Evolutionary conservation across 2,329 filamentous ascomycete genomes (phyloP).

Genomic region (Aspergillus carbonarius): DNA sequence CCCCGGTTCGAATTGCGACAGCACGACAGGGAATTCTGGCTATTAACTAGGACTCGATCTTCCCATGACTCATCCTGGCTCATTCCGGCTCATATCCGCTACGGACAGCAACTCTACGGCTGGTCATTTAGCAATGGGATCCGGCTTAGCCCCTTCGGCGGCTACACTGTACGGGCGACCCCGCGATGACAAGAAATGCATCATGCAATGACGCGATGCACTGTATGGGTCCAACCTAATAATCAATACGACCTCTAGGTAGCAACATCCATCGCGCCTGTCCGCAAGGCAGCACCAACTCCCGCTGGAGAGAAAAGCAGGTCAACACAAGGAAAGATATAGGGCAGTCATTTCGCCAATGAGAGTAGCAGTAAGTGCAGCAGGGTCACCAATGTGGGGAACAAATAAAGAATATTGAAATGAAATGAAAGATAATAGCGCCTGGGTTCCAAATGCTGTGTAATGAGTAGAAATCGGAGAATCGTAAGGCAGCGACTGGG

Average conservation of each 20-base stretch:
- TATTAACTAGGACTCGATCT: neutral
- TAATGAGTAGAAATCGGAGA: slow-evolving; percentile 19
- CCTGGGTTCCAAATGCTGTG: slow-evolving; percentile 34
- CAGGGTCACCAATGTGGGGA: slow-evolving; percentile 1
- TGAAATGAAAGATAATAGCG: slow-evolving; percentile 21
- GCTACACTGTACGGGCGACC: neutral
- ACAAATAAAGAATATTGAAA: neutral
- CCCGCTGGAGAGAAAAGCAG: slow-evolving; percentile 33
- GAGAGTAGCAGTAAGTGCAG: slow-evolving; percentile 12
- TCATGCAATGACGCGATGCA: slow-evolving; percentile 11
- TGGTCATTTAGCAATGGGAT: neutral
- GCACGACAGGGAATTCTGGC: neutral
- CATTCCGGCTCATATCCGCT: slow-evolving; percentile 1
- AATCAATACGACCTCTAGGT: slow-evolving; percentile 15
- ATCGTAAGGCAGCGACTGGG: slow-evolving; percentile 24
- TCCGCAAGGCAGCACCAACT: slow-evolving; percentile 32
- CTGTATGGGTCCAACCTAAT: slow-evolving; percentile 11
- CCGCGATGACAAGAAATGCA: slow-evolving; percentile 2
- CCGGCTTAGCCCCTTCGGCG: neutral
- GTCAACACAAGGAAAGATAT: slow-evolving; percentile 16
- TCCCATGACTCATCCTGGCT: slow-evolving; percentile 10
- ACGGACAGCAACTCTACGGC: neutral
- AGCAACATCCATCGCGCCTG: slow-evolving; percentile 16
- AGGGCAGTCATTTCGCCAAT: slow-evolving; percentile 16
- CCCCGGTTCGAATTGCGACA: neutral